Evolutionary conservation across 202 grass and related monocot species (phyloP), one percentile per base, ranked within the genome.

Genomic region (Elaeis oleifera): DNA sequence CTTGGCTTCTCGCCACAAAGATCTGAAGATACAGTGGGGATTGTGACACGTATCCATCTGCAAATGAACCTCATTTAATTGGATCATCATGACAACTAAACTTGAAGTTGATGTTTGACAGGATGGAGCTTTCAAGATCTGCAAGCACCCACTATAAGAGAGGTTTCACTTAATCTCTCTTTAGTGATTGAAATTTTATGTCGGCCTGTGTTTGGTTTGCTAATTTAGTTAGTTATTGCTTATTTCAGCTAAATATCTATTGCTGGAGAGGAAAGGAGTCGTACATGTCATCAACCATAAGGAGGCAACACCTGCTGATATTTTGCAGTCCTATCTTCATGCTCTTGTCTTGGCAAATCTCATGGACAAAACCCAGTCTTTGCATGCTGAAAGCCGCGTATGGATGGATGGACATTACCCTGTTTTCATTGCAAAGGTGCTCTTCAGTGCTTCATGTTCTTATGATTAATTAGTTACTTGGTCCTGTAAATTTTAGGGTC

Each of bases 241-340:
- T 72, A 66, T 15, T 83, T 56, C 78, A 96, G 91, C 25, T 24
- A 84, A 81, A 49, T 96, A 96, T 68, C 61, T 96, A 67, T 88
- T 96, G 66, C 61, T 96, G 49, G 76, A 88, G 68, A 88, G 78
- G 65, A 74, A 71, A 18, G 84, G 64, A 6, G 27, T 58, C 18
- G 64, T 90, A 78, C 51, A 65, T 19, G 63, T 90, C 50, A 83
- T 96, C 69, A 78, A 85, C 71, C 91, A 96, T 74, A 96, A 96
- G 71, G 65, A 85, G 15, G 87, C 91, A 76, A 71, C 68, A 16
- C 31, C 79, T 77, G 62, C 67, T 50, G 87, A 90, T 79, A 71
- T 87, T 52, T 85, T 90, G 71, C 85, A 71, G 76, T 86, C 91
- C 54, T 96, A 88, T 74, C 29, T 88, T 61, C 87, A 90, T 79